phyloP scores from a whole-genome alignment of 306 rosid genomes.

The Ammopiptanthus mongolicus region DNA sequence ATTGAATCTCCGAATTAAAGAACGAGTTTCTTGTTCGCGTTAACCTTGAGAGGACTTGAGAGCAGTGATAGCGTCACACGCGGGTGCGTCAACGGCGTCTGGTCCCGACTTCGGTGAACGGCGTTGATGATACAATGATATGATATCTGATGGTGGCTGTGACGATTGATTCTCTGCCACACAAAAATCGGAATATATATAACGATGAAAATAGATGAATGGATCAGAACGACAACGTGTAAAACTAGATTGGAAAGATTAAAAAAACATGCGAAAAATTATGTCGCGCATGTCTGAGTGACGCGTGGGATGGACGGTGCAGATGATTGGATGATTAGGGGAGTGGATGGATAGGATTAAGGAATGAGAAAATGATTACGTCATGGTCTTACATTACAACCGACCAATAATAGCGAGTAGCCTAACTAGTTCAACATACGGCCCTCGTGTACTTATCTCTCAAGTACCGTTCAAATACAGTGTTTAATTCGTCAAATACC shows the following conservation, averaged over 20 bases:
- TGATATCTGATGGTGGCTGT: neutral
- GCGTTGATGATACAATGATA: neutral
- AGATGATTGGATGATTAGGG: constrained; percentile 2
- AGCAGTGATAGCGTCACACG: constrained; percentile 7
- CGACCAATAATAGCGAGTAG: neutral
- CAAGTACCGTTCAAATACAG: neutral
- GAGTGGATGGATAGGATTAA: neutral
- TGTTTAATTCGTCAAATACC: neutral
- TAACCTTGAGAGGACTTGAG: neutral
- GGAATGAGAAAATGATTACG: neutral
- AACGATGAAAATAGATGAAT: neutral
- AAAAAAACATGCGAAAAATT: neutral
- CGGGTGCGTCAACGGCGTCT: constrained; percentile 20
- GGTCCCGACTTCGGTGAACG: neutral
- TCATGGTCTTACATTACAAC: neutral
- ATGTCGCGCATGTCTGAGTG: neutral
- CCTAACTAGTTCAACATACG: neutral
- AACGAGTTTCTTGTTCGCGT: neutral
- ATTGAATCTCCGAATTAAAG: neutral
- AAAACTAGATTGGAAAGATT: neutral
- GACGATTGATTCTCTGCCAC: neutral
- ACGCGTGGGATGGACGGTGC: constrained; percentile 37
- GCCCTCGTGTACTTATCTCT: neutral
- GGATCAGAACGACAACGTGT: constrained; percentile 32
- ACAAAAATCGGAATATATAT: constrained; percentile 1